phyloP scores from a whole-genome alignment of 177 flowering plant genomes.

The Vitis hybrid region DNA sequence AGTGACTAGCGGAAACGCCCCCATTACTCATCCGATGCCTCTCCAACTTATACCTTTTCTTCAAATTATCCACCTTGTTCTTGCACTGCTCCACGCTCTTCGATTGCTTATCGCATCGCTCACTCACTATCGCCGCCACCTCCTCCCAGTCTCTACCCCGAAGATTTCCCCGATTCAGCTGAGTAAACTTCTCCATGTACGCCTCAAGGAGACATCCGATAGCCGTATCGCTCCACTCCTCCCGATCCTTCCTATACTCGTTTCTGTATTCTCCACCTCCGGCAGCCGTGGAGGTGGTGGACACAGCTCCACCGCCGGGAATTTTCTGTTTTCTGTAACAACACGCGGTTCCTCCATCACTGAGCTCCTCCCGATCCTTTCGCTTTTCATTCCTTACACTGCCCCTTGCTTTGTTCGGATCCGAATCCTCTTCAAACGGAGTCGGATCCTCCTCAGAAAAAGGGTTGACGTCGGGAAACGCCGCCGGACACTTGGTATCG shows the following conservation, averaged over 20 bases:
- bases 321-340: conserved; percentile 38
- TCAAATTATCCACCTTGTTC: conserved; percentile 94
- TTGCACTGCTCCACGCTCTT: conserved; percentile 97
- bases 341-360: conserved; percentile 45
- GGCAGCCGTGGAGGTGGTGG: conserved; percentile 11
- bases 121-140: conserved; percentile 75
- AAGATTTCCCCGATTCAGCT: conserved; percentile 83
- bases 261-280: conserved; percentile 14
- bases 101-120: conserved; percentile 57
- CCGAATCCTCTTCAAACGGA: conserved; percentile 31
- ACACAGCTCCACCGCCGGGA: conserved; percentile 15
- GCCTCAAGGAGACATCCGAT: conserved; percentile 60
- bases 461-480: conserved; percentile 19
- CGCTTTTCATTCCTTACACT: conserved; percentile 36
- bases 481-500: conserved; percentile 18
- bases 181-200: conserved; percentile 74
- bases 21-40: conserved; percentile 64
- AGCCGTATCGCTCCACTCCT: conserved; percentile 79
- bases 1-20: conserved; percentile 57
- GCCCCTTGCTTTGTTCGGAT: conserved; percentile 23
- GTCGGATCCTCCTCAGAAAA: conserved; percentile 23
- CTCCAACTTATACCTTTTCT: conserved; percentile 94
- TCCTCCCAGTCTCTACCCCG: conserved; percentile 97
- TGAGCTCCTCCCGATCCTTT: conserved; percentile 53
- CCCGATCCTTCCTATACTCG: conserved; percentile 67